Evolutionary conservation across 2,329 filamentous ascomycete species (phyloP).

Genomic region (Pseudogymnoascus sp.): DNA sequence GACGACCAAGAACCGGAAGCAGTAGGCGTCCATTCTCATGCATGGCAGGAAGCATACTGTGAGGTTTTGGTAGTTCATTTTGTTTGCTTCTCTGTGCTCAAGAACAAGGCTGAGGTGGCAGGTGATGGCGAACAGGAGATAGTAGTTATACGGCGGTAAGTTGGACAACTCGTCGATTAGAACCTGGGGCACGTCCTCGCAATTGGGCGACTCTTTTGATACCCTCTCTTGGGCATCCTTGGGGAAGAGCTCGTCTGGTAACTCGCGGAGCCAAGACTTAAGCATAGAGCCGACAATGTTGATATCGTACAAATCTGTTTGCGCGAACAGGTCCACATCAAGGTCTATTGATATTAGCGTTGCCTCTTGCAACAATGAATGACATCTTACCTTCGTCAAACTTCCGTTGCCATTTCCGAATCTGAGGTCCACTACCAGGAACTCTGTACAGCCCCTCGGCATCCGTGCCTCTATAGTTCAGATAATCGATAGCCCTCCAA

Average conservation of each 20-base stretch:
- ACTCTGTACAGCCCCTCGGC: slow-evolving; percentile 91
- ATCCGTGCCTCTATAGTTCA: slow-evolving; percentile 90
- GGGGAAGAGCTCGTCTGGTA: slow-evolving; percentile 91
- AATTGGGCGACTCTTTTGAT: slow-evolving; percentile 52
- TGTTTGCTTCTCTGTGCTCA: slow-evolving; percentile 90
- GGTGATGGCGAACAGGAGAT: slow-evolving; percentile 92
- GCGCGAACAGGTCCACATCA: slow-evolving; percentile 84
- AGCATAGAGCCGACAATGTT: slow-evolving; percentile 95
- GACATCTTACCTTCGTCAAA: slow-evolving; percentile 68
- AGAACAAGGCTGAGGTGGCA: slow-evolving; percentile 89
- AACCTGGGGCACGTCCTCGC: slow-evolving; percentile 74
- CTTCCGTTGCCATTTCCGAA: slow-evolving; percentile 86
- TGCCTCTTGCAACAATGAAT: not conserved
- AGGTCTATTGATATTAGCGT: slow-evolving; percentile 46
- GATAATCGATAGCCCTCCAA: slow-evolving; percentile 91
- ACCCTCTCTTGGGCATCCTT: slow-evolving; percentile 76
- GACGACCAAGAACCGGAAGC: slow-evolving; percentile 89
- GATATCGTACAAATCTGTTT: slow-evolving; percentile 85
- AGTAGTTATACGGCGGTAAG: slow-evolving; percentile 95
- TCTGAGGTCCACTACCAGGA: slow-evolving; percentile 80
- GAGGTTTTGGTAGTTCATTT: slow-evolving; percentile 94
- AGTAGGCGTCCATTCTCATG: slow-evolving; percentile 91
- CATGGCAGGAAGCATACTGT: slow-evolving; percentile 97
- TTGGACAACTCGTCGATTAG: slow-evolving; percentile 88
- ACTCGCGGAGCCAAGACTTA: slow-evolving; percentile 88